phyloP scores from a whole-genome alignment of 306 rosid genomes.

The Gynostemma pentaphyllum region DNA sequence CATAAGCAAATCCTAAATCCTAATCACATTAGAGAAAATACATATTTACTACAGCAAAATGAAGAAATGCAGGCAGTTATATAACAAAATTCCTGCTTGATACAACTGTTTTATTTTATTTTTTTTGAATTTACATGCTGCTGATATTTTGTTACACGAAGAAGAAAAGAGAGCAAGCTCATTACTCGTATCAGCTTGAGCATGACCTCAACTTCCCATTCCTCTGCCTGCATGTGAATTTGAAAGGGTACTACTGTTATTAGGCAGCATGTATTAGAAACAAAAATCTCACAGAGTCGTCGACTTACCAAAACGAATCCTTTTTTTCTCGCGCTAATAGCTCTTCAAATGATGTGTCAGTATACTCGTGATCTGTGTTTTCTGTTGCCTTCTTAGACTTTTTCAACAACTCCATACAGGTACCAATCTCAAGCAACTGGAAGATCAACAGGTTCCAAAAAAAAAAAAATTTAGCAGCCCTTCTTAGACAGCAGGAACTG shows the following conservation, averaged over 20 bases:
- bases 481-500: no score
- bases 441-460: not conserved
- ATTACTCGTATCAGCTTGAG: conserved; percentile 32
- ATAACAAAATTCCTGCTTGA: conserved; percentile 10
- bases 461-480: not conserved
- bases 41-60: not conserved
- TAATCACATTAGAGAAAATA: not conserved
- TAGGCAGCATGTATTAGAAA: not conserved
- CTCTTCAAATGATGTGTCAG: conserved; percentile 72
- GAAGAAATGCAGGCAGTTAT: conserved; percentile 6
- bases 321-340: conserved; percentile 80
- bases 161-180: conserved; percentile 11
- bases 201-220: conserved; percentile 52
- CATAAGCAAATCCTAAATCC: not conserved
- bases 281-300: not conserved
- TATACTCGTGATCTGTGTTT: conserved; percentile 32
- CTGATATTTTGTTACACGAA: conserved; percentile 13
- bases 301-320: conserved; percentile 82
- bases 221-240: conserved; percentile 57
- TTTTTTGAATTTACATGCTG: conserved; percentile 21
- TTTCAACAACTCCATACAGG: conserved; percentile 41
- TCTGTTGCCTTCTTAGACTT: conserved; percentile 32
- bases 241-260: conserved; percentile 1
- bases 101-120: conserved; percentile 1
- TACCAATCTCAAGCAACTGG: conserved; percentile 68